These are phyloP conservation scores for Podila verticillata DNA, from an alignment of 192 early-diverging fungal genomes.

Conservation along the genomic window DNA sequence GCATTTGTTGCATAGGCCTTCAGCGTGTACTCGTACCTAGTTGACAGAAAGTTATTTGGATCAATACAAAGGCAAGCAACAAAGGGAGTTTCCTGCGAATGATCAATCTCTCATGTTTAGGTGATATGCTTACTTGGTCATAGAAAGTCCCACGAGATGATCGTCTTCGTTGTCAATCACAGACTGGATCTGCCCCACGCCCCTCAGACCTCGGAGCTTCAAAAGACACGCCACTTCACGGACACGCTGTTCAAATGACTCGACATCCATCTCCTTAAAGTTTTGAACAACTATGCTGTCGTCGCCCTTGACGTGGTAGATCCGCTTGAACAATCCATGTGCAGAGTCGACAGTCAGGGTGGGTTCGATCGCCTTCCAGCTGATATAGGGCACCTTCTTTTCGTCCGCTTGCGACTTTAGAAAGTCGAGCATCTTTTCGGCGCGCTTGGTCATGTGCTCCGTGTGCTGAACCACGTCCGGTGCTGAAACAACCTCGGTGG, in stretches of 20 bases:
- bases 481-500: slow-evolving; percentile 6
- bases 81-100: slow-evolving; percentile 2
- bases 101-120: background rate
- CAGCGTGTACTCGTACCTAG: slow-evolving; percentile 61
- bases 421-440: slow-evolving; percentile 16
- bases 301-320: slow-evolving; percentile 61
- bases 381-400: slow-evolving; percentile 42
- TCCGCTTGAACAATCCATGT: slow-evolving; percentile 67
- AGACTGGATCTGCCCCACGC: slow-evolving; percentile 65
- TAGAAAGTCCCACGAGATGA: slow-evolving; percentile 66
- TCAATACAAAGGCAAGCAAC: too few species aligned
- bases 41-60: background rate
- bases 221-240: slow-evolving; percentile 65
- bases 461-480: slow-evolving; percentile 7
- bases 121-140: slow-evolving; percentile 55
- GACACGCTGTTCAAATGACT: slow-evolving; percentile 63
- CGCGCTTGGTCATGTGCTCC: slow-evolving; percentile 46
- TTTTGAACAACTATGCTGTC: slow-evolving; percentile 61
- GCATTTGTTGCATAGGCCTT: slow-evolving; percentile 68
- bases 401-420: slow-evolving; percentile 23
- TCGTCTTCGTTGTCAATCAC: slow-evolving; percentile 60
- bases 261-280: slow-evolving; percentile 63
- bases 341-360: slow-evolving; percentile 52
- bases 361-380: slow-evolving; percentile 38
- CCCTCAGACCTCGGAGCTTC: slow-evolving; percentile 55